A percentile compares a stretch with the other conserved stretches of the same genome.
Evolutionary conservation across 2,329 filamentous ascomycete genomes (phyloP).

Genomic region (Xylariales sp.): DNA sequence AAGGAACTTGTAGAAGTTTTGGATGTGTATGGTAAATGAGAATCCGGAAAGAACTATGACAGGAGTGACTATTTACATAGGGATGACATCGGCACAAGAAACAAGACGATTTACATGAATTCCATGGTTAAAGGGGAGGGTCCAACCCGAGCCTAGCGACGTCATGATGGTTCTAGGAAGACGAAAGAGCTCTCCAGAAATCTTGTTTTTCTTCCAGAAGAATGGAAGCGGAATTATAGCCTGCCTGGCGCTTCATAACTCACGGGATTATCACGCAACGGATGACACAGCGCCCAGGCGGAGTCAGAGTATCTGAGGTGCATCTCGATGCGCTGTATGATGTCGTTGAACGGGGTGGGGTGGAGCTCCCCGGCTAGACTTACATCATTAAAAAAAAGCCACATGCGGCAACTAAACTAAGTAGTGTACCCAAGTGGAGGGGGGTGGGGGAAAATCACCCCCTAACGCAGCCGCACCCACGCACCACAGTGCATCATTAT

Average conservation of each 20-base stretch:
- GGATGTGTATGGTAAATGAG: not conserved
- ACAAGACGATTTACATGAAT: not conserved
- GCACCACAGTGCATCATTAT: too few relatives aligned
- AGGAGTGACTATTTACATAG: constrained; percentile 14
- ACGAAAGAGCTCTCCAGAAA: too few relatives aligned
- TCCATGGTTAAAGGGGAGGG: too few relatives aligned
- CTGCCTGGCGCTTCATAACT: too few relatives aligned
- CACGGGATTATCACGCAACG: not conserved
- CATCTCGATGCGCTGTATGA: too few relatives aligned
- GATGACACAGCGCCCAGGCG: not conserved
- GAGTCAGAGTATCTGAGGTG: too few relatives aligned
- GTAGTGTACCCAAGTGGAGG: not conserved
- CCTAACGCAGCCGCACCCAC: too few relatives aligned
- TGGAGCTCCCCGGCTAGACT: constrained; percentile 7
- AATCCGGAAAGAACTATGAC: not conserved
- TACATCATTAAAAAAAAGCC: constrained; percentile 7
- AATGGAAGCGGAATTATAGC: too few relatives aligned
- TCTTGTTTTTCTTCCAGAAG: too few relatives aligned
- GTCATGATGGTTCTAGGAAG: constrained; percentile 5
- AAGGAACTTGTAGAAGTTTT: not conserved
- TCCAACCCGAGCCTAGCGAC: too few relatives aligned
- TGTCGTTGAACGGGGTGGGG: too few relatives aligned
- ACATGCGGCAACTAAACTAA: constrained; percentile 1
- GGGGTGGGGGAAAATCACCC: not conserved
- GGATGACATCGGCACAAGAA: constrained; percentile 1